Conservation (phyloP, 1,284 basidiomycete species). For the Singerocomus inundabilis region DNA sequence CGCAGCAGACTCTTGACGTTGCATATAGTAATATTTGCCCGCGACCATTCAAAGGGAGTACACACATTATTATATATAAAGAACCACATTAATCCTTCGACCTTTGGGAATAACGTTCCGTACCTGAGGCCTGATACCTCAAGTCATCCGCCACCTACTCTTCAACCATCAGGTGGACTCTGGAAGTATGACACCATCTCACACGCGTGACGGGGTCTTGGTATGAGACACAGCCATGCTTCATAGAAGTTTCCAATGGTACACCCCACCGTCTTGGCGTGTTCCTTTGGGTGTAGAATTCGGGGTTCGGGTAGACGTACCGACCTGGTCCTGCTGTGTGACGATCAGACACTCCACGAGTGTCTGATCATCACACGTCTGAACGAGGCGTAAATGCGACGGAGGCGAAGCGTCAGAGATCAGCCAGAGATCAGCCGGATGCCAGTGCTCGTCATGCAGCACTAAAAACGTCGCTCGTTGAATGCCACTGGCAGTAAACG, state of each 20-base stretch:
- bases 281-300: slow-evolving; percentile 2
- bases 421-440: background rate
- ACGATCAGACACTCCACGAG: background rate
- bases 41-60: too few relatives aligned
- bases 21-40: too few relatives aligned
- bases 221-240: slow-evolving; percentile 8
- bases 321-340: background rate
- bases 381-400: background rate
- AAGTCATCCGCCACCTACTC: background rate
- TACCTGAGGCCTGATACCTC: background rate
- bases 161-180: too few relatives aligned
- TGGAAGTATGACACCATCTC: slow-evolving; percentile 1
- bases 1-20: too few relatives aligned
- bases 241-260: background rate
- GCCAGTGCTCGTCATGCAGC: background rate
- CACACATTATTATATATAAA: too few relatives aligned
- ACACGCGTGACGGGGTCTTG: background rate
- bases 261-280: slow-evolving; percentile 10
- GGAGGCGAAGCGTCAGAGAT: background rate
- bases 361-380: background rate
- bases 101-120: too few relatives aligned
- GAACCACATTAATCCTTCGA: too few relatives aligned
- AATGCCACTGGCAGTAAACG: slow-evolving; percentile 8
- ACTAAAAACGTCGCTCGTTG: background rate
- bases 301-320: background rate